Conservation (phyloP, 805 yeast species). For the Wickerhamomyces sydowiorum region DNA sequence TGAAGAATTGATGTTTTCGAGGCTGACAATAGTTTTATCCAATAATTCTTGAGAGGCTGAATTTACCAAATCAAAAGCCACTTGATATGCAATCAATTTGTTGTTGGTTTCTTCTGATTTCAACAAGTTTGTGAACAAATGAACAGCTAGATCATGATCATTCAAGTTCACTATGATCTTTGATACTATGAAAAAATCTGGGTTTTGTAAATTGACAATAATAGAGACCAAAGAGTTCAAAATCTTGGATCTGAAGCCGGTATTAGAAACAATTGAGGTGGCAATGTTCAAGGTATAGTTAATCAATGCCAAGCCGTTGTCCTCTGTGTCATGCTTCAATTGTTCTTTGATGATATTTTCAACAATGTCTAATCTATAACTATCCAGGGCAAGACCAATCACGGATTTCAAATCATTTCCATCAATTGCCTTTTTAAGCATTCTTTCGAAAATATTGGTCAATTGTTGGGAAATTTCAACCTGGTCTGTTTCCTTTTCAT, state of each 20-base stretch:
- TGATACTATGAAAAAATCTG: constrained; percentile 80
- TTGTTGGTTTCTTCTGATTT: constrained; percentile 31
- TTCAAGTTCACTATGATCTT: constrained; percentile 87
- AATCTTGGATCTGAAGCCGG: constrained; percentile 60
- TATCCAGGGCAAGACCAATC: constrained; percentile 85
- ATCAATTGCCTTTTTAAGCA: constrained; percentile 74
- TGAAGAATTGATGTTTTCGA: constrained; percentile 20
- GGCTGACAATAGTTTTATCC: constrained; percentile 44
- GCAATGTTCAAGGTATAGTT: constrained; percentile 74
- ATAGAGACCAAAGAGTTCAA: constrained; percentile 58
- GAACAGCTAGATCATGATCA: constrained; percentile 63
- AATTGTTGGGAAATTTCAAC: constrained; percentile 54
- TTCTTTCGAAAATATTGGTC: constrained; percentile 68
- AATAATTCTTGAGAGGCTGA: constrained; percentile 89
- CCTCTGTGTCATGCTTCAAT: constrained; percentile 38
- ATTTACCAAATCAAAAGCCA: constrained; percentile 89
- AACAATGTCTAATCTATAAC: constrained; percentile 79
- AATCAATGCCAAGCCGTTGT: constrained; percentile 47
- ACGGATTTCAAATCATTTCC: constrained; percentile 75
- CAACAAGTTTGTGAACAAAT: constrained; percentile 59
- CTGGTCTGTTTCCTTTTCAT: constrained; percentile 27
- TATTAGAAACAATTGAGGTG: constrained; percentile 58
- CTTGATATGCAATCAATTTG: constrained; percentile 74
- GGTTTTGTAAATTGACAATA: constrained; percentile 49
- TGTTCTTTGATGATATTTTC: constrained; percentile 46